Conservation (phyloP, 2,329 filamentous ascomycete species). For the Juglanconis oblonga region DNA sequence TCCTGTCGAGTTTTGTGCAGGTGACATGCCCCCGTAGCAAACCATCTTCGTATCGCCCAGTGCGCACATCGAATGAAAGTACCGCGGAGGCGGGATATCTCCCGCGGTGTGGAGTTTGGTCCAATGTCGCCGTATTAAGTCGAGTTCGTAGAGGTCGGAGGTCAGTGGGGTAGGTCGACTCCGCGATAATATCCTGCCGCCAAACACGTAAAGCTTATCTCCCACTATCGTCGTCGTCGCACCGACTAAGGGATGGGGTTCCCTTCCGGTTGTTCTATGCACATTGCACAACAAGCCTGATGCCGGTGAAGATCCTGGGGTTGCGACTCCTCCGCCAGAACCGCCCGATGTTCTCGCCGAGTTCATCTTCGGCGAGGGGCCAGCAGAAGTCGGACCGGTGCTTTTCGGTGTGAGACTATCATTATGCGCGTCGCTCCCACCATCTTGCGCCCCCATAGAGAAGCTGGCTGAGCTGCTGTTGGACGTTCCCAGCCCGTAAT, state of each 20-base stretch:
- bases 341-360: constrained; percentile 35
- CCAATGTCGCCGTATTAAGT: constrained; percentile 90
- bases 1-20: constrained; percentile 52
- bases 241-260: constrained; percentile 88
- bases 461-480: constrained; percentile 45
- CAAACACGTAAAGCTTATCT: constrained; percentile 96
- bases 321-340: constrained; percentile 37
- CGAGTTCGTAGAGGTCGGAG: constrained; percentile 88
- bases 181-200: constrained; percentile 81
- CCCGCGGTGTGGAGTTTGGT: constrained; percentile 81
- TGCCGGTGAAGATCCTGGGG: constrained; percentile 11
- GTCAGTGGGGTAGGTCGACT: constrained; percentile 78
- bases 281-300: constrained; percentile 69
- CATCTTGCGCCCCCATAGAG: constrained; percentile 36
- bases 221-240: constrained; percentile 93
- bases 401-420: constrained; percentile 51
- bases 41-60: constrained; percentile 94
- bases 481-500: constrained; percentile 36
- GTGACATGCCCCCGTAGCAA: constrained; percentile 98
- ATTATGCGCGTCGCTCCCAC: constrained; percentile 39
- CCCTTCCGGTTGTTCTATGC: constrained; percentile 83
- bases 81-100: constrained; percentile 84
- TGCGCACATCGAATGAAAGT: constrained; percentile 95
- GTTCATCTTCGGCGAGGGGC: constrained; percentile 51
- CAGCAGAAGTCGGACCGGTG: constrained; percentile 52